These are phyloP conservation scores for Chloromonas sp. DNA, from an alignment of 163 green algal genomes.

Conservation along the genomic window DNA sequence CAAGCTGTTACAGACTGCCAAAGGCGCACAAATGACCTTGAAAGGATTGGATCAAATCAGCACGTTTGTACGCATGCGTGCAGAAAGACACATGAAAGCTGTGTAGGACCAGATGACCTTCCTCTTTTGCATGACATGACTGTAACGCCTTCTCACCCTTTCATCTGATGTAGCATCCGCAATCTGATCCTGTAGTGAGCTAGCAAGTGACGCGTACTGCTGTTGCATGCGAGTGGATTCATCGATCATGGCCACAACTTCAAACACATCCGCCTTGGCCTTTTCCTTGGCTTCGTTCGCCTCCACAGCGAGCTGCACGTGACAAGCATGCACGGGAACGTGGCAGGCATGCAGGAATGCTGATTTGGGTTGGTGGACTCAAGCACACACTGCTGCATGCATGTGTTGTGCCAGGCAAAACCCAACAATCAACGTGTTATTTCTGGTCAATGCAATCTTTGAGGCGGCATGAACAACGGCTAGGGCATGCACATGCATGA, in stretches of 20 bases:
- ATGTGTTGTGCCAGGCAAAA: background rate
- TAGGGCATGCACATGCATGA: no score
- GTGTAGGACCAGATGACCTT: no score
- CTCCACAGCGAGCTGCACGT: constrained; percentile 22
- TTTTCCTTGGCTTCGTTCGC: constrained; percentile 24
- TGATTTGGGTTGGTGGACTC: background rate
- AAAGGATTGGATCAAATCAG: no score
- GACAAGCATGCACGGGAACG: background rate
- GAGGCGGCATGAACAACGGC: no score
- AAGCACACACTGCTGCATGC: background rate
- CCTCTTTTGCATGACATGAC: no score
- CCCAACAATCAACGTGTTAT: background rate
- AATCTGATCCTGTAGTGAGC: background rate
- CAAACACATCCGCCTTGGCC: constrained; percentile 17
- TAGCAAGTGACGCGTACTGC: background rate
- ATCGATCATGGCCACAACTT: constrained; percentile 19
- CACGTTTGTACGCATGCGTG: no score
- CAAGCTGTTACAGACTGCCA: no score
- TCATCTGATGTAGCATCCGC: no score
- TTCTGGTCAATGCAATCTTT: background rate
- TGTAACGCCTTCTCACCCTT: no score
- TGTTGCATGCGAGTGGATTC: constrained; percentile 24
- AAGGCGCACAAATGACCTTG: no score
- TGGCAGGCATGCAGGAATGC: background rate
- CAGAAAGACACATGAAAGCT: no score